Conservation (phyloP, 345 rosid species). For the Syzygium aqueum region DNA sequence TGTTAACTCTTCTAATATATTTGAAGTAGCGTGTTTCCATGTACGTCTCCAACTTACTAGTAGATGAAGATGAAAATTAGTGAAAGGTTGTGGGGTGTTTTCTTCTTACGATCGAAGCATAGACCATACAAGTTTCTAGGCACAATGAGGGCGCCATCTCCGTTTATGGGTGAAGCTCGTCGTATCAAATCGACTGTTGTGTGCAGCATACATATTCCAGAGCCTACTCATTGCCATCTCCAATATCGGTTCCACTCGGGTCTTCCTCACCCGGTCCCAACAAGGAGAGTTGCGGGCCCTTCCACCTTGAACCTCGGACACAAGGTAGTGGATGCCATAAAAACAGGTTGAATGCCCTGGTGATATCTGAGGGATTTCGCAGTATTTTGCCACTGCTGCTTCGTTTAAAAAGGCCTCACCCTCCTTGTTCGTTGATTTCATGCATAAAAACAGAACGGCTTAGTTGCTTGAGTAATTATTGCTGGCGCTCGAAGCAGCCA, state of each 20-base stretch:
- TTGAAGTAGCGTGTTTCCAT: neutral
- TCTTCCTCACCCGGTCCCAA: neutral
- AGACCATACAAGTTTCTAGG: neutral
- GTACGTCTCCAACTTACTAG: neutral
- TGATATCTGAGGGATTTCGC: neutral
- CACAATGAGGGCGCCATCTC: neutral
- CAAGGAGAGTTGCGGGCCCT: neutral
- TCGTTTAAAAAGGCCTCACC: neutral
- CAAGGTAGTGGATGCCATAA: neutral
- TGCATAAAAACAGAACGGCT: neutral
- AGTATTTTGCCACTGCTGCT: neutral
- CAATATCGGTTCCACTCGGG: neutral
- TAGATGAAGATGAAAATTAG: neutral
- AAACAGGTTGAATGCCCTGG: neutral
- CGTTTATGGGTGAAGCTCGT: neutral
- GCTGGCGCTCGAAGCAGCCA: neutral
- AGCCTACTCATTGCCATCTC: neutral
- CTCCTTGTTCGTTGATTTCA: neutral
- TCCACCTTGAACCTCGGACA: neutral
- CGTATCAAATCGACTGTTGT: neutral
- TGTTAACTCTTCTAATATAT: neutral
- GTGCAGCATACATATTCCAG: neutral
- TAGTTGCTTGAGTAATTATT: neutral
- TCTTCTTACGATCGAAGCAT: too few species aligned
- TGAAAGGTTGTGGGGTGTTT: neutral